Evolutionary conservation across 2,329 filamentous ascomycete genomes (phyloP).

Genomic region (Curvularia lunata): DNA sequence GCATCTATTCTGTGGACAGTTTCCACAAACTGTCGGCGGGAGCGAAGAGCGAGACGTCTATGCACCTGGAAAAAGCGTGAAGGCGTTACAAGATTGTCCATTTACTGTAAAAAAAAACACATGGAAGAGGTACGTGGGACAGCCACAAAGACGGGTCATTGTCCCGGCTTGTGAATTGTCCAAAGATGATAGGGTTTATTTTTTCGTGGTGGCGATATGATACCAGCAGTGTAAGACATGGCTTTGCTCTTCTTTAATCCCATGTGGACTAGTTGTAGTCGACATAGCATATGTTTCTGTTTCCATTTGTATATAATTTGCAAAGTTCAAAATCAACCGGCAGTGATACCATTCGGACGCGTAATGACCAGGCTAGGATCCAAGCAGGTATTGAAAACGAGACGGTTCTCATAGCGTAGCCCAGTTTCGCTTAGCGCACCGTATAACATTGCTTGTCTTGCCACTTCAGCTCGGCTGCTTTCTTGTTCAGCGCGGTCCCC

Average conservation of each 20-base stretch:
- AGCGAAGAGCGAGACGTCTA: background rate
- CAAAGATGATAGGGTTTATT: background rate
- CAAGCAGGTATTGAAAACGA: background rate
- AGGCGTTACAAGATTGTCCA: background rate
- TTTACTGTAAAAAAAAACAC: background rate
- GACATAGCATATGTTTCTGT: background rate
- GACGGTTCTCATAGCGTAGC: background rate
- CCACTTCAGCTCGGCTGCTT: background rate
- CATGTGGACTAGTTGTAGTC: background rate
- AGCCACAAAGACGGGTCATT: too few relatives aligned
- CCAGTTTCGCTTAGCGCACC: background rate
- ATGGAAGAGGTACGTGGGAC: background rate
- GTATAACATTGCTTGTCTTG: background rate
- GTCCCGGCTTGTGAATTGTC: background rate
- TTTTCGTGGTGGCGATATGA: background rate
- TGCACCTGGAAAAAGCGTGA: background rate
- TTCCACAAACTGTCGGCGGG: background rate
- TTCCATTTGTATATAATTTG: background rate
- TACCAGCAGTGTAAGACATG: background rate
- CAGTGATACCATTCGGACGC: background rate
- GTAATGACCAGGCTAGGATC: background rate
- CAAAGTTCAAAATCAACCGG: too few relatives aligned
- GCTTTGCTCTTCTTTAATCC: background rate
- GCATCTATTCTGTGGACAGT: background rate
- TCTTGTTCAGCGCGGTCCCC: background rate